Evolutionary conservation across 208 protist genomes (phyloP), one percentile per base, ranked within the genome.

Genomic region (Paratrypanosoma confusum): DNA sequence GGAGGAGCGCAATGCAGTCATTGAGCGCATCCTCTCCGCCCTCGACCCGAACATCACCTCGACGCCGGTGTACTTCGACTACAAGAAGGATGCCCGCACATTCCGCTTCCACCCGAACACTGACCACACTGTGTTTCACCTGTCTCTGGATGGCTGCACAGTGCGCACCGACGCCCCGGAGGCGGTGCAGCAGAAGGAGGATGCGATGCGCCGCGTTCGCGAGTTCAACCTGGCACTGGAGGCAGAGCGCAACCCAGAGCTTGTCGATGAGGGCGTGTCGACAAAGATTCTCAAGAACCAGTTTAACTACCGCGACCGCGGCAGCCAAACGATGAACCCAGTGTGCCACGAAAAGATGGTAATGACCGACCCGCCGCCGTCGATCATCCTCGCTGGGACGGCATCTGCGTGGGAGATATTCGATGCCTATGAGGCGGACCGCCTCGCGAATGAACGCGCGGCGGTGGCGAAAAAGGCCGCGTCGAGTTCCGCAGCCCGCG

Each of bases 241-340:
- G 29, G 81, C 86, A 2, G 79, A 90, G 58, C 71, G 73, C 38
- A 95, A 93, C 50, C 79, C 82, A 11, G 81, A 81, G 25, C 58
- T 90, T 26, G 39, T 86, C 13, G 79, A 91, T 16, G 64, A 89
- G 45, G 79, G 76, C 23, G 70, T 89, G 8, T 76, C 75, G 5
- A 93, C 81, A 7, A 79, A 80, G 43, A 91, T 92, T 39, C 62
- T 97, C 7, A 94, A 96, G 45, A 98, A 98, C 70, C 92, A 97
- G 79, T 98, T 98, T 68, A 98, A 98, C 77, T 98, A 96, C 77
- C 93, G 79, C 35, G 92, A 97, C 28, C 83, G 96, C 29, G 93
- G 88, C 18, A 94, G 81, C 50, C 96, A 98, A 65, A 97, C 94
- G 10, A 93, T 97, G 73, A 97, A 96, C 65, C 73, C 93, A 28